Evolutionary conservation across 2,329 filamentous ascomycete species (phyloP).

Genomic region (Alternaria gansuensis): DNA sequence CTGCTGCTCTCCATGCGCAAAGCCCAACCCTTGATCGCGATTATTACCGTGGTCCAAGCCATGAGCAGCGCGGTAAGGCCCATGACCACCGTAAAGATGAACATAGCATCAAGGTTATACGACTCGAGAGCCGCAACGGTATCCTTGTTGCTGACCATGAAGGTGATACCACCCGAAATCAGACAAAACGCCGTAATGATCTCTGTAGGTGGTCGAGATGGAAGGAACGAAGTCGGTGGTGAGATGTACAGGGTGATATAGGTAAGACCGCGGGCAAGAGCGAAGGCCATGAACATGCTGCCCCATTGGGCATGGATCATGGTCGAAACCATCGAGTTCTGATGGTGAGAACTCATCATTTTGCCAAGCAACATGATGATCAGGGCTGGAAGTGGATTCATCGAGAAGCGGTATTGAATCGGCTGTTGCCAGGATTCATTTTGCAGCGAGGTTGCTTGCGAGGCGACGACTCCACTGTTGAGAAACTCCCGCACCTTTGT

Average conservation of each 20-base stretch:
- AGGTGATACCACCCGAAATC: constrained; percentile 85
- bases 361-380: constrained; percentile 87
- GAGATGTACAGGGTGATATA: constrained; percentile 82
- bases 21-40: constrained; percentile 91
- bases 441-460: constrained; percentile 38
- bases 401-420: constrained; percentile 74
- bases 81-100: constrained; percentile 88
- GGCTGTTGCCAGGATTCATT: constrained; percentile 65
- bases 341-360: constrained; percentile 96
- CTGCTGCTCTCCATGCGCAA: constrained; percentile 49
- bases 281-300: constrained; percentile 79
- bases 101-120: constrained; percentile 86
- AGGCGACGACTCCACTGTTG: constrained; percentile 60
- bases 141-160: constrained; percentile 87
- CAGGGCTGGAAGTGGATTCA: constrained; percentile 88
- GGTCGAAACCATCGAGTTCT: constrained; percentile 80
- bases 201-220: constrained; percentile 88
- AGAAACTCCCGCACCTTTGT: constrained; percentile 70
- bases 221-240: constrained; percentile 80
- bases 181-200: constrained; percentile 87
- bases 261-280: constrained; percentile 78
- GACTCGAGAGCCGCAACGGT: constrained; percentile 79
- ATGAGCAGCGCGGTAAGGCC: constrained; percentile 84
- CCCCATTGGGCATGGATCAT: constrained; percentile 98
- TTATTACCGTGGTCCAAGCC: constrained; percentile 79